These are phyloP conservation scores for Picochlorum costavermella DNA, from an alignment of 139 green algal genomes.

Conservation along the genomic window DNA sequence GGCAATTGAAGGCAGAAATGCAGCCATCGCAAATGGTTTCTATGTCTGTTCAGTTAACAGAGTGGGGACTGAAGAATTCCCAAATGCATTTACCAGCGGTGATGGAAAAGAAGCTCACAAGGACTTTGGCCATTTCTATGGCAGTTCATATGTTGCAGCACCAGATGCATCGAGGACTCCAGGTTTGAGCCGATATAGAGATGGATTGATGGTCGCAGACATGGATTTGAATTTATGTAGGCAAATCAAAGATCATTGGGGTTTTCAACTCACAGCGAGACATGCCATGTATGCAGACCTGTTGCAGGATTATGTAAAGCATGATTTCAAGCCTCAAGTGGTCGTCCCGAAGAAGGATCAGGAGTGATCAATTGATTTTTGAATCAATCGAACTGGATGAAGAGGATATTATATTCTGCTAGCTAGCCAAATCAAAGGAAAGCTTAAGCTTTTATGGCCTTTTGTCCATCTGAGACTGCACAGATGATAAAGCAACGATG, in stretches of 20 bases:
- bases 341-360: slow-evolving; percentile 25
- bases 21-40: slow-evolving; percentile 78
- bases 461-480: too few relatives aligned
- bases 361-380: too few relatives aligned
- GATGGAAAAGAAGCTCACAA: slow-evolving; percentile 85
- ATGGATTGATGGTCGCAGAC: slow-evolving; percentile 85
- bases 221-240: slow-evolving; percentile 88
- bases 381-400: too few relatives aligned
- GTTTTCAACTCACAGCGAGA: slow-evolving; percentile 86
- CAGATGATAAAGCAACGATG: too few relatives aligned
- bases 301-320: slow-evolving; percentile 53
- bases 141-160: slow-evolving; percentile 83
- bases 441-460: too few relatives aligned
- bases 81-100: slow-evolving; percentile 86
- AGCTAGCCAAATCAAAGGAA: too few relatives aligned
- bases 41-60: slow-evolving; percentile 82
- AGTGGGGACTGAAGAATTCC: slow-evolving; percentile 89
- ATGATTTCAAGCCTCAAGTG: slow-evolving; percentile 77
- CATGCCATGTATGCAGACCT: slow-evolving; percentile 86
- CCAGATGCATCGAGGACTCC: slow-evolving; percentile 81
- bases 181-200: slow-evolving; percentile 52
- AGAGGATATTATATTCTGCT: too few relatives aligned
- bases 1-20: slow-evolving; percentile 78
- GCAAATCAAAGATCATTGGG: slow-evolving; percentile 88
- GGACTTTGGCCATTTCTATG: slow-evolving; percentile 90